Evolutionary conservation across 2,329 filamentous ascomycete species (phyloP), one percentile per base, ranked within the genome.

Genomic region (Trichoderma harzianum): DNA sequence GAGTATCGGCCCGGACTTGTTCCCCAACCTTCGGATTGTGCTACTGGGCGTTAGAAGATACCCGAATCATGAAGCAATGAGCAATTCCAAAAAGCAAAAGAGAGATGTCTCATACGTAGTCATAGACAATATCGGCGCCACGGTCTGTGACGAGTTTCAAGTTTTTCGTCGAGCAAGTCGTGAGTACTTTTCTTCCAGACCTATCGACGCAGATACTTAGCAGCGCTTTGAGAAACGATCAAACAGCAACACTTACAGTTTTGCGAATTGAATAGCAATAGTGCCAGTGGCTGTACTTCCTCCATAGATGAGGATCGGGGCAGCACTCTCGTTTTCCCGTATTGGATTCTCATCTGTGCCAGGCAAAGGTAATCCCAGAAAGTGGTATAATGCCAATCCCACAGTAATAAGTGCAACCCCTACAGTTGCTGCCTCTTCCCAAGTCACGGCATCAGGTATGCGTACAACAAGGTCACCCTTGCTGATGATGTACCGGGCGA

Each of bases 71-170:
- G 0, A 43, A 5, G 7, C 1, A 43, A 5, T 43, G 3, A 10
- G 7, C 3, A 10, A 7, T 18, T 5, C 0, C 0, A 43, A n/a
- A 43, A 0, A n/a, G 1, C 16, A n/a, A 43, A 43, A n/a, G 18
- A 43, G 39, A 43, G 39, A n/a, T 0, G 0, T 10, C 39, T 43
- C 39, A 43, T 43, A 43, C 39, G 7, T 43, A 43, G 39, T 43
- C 39, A 43, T 43, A 43, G 39, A 43, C 39, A 5, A 43, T n/a
- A 10, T 43, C 39, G 39, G 39, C 39, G 39, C 39, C 39, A 43
- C 39, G 39, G 18, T 43, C 39, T n/a, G 7, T 43, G 16, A 43
- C 39, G 3, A 43, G 39, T 43, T n/a, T 43, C 39, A 4, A n/a
- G 18, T 43, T 43, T 10, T 43, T 43, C 10, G 7, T n/a, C 7